These are phyloP conservation scores for Kodamaea sagamina DNA, from an alignment of 805 yeast genomes.

Conservation along the genomic window DNA sequence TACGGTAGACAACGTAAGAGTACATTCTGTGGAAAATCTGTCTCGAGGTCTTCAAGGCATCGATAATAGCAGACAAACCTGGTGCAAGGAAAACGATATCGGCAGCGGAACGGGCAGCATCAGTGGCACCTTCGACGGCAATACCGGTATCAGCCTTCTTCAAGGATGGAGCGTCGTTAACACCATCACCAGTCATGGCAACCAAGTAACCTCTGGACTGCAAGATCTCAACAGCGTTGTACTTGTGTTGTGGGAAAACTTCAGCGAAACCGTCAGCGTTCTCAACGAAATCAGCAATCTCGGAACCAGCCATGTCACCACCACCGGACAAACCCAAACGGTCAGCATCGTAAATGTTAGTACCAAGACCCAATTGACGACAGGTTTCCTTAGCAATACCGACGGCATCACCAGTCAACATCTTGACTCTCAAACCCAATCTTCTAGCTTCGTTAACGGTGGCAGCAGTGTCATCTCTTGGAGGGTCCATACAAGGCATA, in stretches of 20 bases:
- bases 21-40: constrained; percentile 87
- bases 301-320: constrained; percentile 96
- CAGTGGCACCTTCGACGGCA: constrained; percentile 98
- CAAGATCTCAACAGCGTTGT: constrained; percentile 91
- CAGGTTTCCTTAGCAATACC: constrained; percentile 99
- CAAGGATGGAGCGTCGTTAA: constrained; percentile 95
- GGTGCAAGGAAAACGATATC: constrained; percentile 74
- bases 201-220: constrained; percentile 96
- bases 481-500: constrained; percentile 99
- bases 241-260: constrained; percentile 98
- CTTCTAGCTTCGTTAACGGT: constrained; percentile 89
- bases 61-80: constrained; percentile 36
- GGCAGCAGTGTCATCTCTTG: constrained; percentile 96
- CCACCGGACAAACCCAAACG: constrained; percentile 93
- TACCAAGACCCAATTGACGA: constrained; percentile 95
- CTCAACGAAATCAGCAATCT: constrained; percentile 95
- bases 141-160: constrained; percentile 89
- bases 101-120: constrained; percentile 96
- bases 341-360: constrained; percentile 95
- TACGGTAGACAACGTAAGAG: constrained; percentile 97
- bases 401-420: constrained; percentile 99
- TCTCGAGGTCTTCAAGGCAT: constrained; percentile 58
- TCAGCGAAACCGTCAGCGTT: constrained; percentile 98
- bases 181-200: constrained; percentile 99
- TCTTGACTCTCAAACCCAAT: constrained; percentile 93